Percentiles rank a stretch among this genome's conserved stretches.
Evolutionary conservation across 345 rosid genomes (phyloP).

Genomic region (Cardamine chenopodiifolia): DNA sequence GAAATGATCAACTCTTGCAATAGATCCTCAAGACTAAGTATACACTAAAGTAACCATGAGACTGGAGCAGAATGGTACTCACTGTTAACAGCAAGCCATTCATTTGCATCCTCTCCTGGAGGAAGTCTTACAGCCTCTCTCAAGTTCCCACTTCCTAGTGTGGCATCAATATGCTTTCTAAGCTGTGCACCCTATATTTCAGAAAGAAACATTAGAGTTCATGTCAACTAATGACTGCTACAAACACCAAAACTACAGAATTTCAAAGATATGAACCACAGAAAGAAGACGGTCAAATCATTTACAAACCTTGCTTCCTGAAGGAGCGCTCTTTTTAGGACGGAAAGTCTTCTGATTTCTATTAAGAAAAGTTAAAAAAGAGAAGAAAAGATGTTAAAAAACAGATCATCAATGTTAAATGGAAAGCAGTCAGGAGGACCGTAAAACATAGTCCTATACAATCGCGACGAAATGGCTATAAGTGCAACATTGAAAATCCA

Average conservation of each 20-base stretch:
- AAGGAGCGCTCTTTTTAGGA: slow-evolving; percentile 96
- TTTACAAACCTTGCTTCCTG: slow-evolving; percentile 91
- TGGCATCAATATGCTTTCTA: slow-evolving; percentile 95
- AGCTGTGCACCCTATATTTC: slow-evolving; percentile 92
- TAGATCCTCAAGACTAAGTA: background rate
- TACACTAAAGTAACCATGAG: slow-evolving; percentile 5
- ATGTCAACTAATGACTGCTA: background rate
- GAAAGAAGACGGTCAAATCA: background rate
- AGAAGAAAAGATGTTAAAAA: background rate
- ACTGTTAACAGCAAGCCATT: slow-evolving; percentile 99
- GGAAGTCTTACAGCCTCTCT: slow-evolving; percentile 99
- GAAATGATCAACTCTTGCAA: background rate
- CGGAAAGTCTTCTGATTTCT: slow-evolving; percentile 98
- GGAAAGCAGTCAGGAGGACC: background rate
- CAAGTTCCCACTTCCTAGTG: slow-evolving; percentile 94
- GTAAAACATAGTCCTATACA: background rate
- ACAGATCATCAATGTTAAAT: slow-evolving; percentile 2
- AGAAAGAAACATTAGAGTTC: slow-evolving; percentile 18
- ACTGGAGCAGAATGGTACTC: slow-evolving; percentile 37
- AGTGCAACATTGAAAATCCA: background rate
- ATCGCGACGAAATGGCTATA: background rate
- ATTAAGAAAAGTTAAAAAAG: slow-evolving; percentile 31
- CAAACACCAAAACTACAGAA: slow-evolving; percentile 8
- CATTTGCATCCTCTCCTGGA: slow-evolving; percentile 97
- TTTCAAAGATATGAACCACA: background rate